A percentile compares a stretch with the other conserved stretches of the same genome.
These are phyloP conservation scores for Yarrowia sp. DNA, from an alignment of 805 yeast genomes.

Conservation along the genomic window DNA sequence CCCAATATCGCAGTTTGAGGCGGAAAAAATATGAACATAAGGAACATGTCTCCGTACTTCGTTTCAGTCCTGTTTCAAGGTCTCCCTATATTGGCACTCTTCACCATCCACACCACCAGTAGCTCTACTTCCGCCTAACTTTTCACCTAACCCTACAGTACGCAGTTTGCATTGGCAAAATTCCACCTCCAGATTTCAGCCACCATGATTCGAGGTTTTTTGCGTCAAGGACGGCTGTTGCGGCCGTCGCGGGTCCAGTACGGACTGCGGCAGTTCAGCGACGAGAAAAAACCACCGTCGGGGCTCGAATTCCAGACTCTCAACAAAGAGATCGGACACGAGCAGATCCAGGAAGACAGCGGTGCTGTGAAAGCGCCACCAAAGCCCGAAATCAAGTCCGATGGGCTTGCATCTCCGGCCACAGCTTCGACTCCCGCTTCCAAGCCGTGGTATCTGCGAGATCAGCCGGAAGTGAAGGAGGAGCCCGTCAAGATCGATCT, in stretches of 20 bases:
- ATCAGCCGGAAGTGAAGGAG: constrained; percentile 47
- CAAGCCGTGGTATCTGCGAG: constrained; percentile 44
- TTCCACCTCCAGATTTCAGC: not conserved
- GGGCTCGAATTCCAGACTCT: not conserved
- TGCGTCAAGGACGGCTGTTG: constrained; percentile 10
- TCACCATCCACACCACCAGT: no score
- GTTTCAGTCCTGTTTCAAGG: no score
- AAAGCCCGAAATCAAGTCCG: not conserved
- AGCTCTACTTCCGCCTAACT: not conserved
- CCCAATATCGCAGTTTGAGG: no score
- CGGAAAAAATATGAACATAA: no score
- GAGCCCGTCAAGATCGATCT: constrained; percentile 53
- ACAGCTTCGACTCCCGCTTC: not conserved
- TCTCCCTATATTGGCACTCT: no score
- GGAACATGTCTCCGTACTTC: no score
- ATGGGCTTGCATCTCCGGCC: not conserved
- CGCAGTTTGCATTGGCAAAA: constrained; percentile 21
- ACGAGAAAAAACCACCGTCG: constrained; percentile 2
- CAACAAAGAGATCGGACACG: constrained; percentile 2
- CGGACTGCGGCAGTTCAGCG: constrained; percentile 7
- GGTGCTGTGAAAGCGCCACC: not conserved
- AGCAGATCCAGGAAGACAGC: not conserved
- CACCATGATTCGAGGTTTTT: constrained; percentile 32
- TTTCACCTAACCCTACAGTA: constrained; percentile 11
- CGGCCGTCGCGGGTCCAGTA: not conserved